Evolutionary conservation across 1,139 yeast species (phyloP), one percentile per base, ranked within the genome.

Genomic region (Blastobotrys apis): DNA sequence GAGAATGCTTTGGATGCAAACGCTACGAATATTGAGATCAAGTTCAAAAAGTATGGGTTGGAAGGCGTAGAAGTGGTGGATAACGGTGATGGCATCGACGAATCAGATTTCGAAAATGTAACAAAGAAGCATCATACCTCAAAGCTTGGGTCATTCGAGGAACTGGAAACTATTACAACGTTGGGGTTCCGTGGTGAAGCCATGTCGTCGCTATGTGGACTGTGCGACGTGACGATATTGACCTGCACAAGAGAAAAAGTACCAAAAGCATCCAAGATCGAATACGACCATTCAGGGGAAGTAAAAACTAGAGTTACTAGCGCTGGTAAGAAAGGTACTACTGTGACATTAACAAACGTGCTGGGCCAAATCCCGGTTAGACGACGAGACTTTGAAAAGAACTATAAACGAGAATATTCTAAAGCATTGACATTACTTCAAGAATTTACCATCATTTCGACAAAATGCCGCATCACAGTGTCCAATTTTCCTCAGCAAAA

Each of bases 1-100:
- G 98, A 92, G 57, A 92, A 92, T 60, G 69, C 94, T 35, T 68
- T 92, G 8, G 97, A 90, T 64, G 94, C 97, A 0, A 62, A 71
- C 23, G 76, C 94, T 20, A 70, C 77, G 0, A 75, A 75, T 40
- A 70, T 92, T 21, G 94, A 86, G 41, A 67, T 90, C 6, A 66
- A 67, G 13, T 78, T 88, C 54, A 72, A 70, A 53, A 80, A 86
- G 53, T 76, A 83, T 58, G 97, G 97, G 0, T 58, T 83, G n/a
- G 94, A 84, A 45, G 69, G 78, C 0, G 66, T 90, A 4, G 88
- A 80, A 56, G 76, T 88, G 4, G 65, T 66, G 22, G 97, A 90
- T 63, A 79, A 88, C 59, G 97, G 97, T 1, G 64, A 66, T 38
- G 97, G 97, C 0, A 83, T 90, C 2, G 60, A 64, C 0, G 63